Percentiles rank a stretch among this genome's conserved stretches.
phyloP scores from a whole-genome alignment of 176 grass and related monocot species.

The Musa itinerans region DNA sequence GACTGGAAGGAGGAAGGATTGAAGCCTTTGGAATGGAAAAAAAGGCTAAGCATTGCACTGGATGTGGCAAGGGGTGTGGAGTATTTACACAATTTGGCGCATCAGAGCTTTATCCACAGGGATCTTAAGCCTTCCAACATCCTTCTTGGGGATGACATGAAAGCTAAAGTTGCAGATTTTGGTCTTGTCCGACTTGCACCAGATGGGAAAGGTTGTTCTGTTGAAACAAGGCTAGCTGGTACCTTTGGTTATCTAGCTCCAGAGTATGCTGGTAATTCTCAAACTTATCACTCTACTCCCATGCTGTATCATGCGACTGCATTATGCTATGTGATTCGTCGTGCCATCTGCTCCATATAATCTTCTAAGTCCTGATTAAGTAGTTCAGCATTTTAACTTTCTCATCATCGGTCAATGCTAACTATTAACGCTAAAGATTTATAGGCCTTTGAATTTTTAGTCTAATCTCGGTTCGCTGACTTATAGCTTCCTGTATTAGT shows the following conservation, averaged over 20 bases:
- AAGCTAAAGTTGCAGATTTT: slow-evolving; percentile 30
- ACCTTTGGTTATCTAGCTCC: slow-evolving; percentile 30
- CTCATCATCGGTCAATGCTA: not conserved
- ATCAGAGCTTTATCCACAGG: slow-evolving; percentile 28
- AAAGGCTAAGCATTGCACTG: slow-evolving; percentile 18
- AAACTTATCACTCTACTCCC: not conserved
- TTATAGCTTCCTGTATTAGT: not conserved
- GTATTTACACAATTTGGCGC: slow-evolving; percentile 26
- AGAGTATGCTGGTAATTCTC: slow-evolving; percentile 20
- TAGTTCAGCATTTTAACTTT: too few relatives aligned
- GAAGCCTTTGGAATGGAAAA: slow-evolving; percentile 21
- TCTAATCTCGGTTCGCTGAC: not conserved
- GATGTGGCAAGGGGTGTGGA: slow-evolving; percentile 26
- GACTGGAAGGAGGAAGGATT: slow-evolving; percentile 3
- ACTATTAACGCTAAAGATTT: not conserved
- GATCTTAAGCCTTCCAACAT: slow-evolving; percentile 29
- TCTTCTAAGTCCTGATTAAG: not conserved
- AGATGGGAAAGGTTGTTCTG: slow-evolving; percentile 14
- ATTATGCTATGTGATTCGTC: not conserved
- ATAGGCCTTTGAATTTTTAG: not conserved
- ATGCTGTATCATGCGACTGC: too few relatives aligned
- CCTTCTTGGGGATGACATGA: slow-evolving; percentile 30
- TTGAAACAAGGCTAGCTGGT: slow-evolving; percentile 24
- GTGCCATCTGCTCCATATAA: not conserved
- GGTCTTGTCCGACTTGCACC: slow-evolving; percentile 22